These are phyloP conservation scores for Petunia secreta DNA, from an alignment of 257 asterid species.

Conservation along the genomic window DNA sequence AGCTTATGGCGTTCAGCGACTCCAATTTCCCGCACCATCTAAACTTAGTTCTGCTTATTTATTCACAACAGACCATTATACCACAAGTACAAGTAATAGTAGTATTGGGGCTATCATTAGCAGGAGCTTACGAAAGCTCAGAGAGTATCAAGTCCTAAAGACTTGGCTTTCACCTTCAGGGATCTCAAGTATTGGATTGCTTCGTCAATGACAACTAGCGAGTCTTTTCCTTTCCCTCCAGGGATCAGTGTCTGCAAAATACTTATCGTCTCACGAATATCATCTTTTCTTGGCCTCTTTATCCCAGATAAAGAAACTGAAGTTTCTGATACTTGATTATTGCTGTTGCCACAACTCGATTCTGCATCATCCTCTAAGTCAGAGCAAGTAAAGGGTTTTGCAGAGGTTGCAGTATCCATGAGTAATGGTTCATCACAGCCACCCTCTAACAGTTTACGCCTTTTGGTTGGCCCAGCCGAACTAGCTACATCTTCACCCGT, in stretches of 20 bases:
- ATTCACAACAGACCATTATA: constrained; percentile 10
- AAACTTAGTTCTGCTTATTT: constrained; percentile 23
- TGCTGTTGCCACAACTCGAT: constrained; percentile 54
- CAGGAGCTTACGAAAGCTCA: constrained; percentile 34
- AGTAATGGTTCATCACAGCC: constrained; percentile 33
- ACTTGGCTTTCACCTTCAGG: constrained; percentile 69
- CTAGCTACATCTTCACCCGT: constrained; percentile 67
- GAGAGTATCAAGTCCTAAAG: constrained; percentile 58
- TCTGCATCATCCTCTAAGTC: constrained; percentile 65
- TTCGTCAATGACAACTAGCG: constrained; percentile 66
- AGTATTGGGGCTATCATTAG: constrained; percentile 20
- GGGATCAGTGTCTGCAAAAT: constrained; percentile 70
- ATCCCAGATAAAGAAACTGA: constrained; percentile 32
- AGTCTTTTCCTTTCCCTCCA: constrained; percentile 56
- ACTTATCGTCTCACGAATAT: constrained; percentile 56
- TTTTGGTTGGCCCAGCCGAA: constrained; percentile 56
- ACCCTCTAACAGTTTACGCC: constrained; percentile 53
- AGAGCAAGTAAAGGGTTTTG: constrained; percentile 39
- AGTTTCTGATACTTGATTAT: constrained; percentile 25
- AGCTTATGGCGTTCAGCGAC: background rate
- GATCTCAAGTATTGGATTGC: constrained; percentile 73
- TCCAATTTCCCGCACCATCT: background rate
- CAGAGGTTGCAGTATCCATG: constrained; percentile 28
- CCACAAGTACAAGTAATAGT: constrained; percentile 7
- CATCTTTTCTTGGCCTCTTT: constrained; percentile 62